Conservation (phyloP, 129 eudicot genomes). For the Silybum marianum region DNA sequence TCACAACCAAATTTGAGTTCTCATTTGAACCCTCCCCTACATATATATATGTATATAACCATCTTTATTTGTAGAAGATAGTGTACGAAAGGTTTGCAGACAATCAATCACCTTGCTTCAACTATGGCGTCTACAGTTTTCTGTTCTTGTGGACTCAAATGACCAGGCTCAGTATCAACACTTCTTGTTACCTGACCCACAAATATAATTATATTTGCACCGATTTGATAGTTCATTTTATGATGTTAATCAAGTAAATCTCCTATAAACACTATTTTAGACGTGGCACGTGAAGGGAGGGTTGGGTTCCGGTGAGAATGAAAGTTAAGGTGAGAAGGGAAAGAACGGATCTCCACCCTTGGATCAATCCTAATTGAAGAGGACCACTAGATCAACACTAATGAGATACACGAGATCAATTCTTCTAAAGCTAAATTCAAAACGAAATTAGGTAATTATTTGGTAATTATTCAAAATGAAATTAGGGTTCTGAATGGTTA, state of each 20-base stretch:
- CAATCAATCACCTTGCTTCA: constrained; percentile 74
- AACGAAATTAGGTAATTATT: too few relatives aligned
- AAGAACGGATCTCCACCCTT: too few relatives aligned
- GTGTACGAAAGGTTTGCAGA: constrained; percentile 14
- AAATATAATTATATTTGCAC: constrained; percentile 15
- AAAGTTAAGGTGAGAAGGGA: too few relatives aligned
- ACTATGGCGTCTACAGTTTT: constrained; percentile 94
- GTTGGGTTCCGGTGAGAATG: too few relatives aligned
- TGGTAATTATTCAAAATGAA: too few relatives aligned
- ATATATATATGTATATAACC: constrained; percentile 1
- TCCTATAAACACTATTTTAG: background rate
- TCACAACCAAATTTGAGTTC: too few relatives aligned
- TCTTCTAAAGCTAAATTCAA: too few relatives aligned
- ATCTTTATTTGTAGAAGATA: background rate
- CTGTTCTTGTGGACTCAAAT: constrained; percentile 91
- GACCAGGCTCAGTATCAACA: constrained; percentile 82
- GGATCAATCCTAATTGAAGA: too few relatives aligned
- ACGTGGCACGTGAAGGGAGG: background rate
- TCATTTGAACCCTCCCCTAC: too few relatives aligned
- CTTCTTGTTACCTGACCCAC: constrained; percentile 88
- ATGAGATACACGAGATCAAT: too few relatives aligned
- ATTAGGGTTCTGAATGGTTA: too few relatives aligned
- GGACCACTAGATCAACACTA: too few relatives aligned
- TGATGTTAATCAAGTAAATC: constrained; percentile 1
- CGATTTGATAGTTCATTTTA: constrained; percentile 7